phyloP scores from a whole-genome alignment of 2,329 filamentous ascomycete genomes.

The Epichloe sibirici region DNA sequence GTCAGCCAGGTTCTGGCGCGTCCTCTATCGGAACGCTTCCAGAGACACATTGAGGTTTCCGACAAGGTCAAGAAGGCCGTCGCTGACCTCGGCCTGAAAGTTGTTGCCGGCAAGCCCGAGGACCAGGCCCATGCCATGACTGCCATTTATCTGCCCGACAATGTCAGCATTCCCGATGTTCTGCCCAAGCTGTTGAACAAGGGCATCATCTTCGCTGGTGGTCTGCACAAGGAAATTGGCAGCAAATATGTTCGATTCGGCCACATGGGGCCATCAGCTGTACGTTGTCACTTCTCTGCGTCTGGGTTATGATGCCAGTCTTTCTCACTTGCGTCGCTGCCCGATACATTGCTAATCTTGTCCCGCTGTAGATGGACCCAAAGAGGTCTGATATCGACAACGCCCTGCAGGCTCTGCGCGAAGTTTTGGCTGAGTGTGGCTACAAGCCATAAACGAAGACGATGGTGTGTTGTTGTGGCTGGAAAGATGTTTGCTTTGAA shows the following conservation, averaged over 20 bases:
- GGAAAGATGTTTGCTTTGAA: background rate
- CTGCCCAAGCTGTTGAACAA: constrained; percentile 75
- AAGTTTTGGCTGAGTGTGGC: constrained; percentile 62
- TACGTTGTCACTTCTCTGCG: constrained; percentile 27
- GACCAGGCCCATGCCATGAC: constrained; percentile 98
- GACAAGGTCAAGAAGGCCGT: constrained; percentile 80
- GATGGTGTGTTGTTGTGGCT: background rate
- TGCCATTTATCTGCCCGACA: constrained; percentile 86
- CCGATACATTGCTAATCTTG: background rate
- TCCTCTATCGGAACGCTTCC: constrained; percentile 73
- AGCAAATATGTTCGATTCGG: constrained; percentile 90
- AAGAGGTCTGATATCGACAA: constrained; percentile 71
- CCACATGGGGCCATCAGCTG: constrained; percentile 91
- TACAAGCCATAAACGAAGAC: constrained; percentile 32
- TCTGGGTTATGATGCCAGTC: background rate
- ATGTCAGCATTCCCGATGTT: constrained; percentile 66
- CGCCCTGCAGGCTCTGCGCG: constrained; percentile 66
- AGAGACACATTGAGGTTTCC: constrained; percentile 64
- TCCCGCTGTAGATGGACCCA: constrained; percentile 49
- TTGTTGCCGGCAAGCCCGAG: constrained; percentile 73
- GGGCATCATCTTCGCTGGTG: constrained; percentile 88
- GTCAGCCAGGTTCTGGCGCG: constrained; percentile 74
- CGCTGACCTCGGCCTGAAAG: constrained; percentile 68
- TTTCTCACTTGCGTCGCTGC: background rate
- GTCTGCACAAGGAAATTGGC: constrained; percentile 91